Evolutionary conservation across 768 basidiomycete species (phyloP).

Genomic region (Lactifluus volemus): DNA sequence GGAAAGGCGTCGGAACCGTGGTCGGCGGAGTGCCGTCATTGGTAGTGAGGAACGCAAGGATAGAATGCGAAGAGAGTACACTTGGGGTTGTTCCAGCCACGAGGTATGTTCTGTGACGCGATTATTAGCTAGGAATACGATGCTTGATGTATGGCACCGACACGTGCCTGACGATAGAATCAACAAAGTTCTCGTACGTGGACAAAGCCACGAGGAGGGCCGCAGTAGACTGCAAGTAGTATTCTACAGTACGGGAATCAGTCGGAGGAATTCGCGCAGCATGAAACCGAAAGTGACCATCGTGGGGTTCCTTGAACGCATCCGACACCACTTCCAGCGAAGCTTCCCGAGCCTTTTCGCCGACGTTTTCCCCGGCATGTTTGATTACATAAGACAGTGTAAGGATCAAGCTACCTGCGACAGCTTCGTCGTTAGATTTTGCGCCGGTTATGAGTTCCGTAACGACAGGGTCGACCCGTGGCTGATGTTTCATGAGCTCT

Average conservation of each 20-base stretch:
- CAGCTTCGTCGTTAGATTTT: constrained; percentile 51
- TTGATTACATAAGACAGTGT: constrained; percentile 70
- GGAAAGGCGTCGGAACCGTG: constrained; percentile 46
- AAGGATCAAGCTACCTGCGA: constrained; percentile 65
- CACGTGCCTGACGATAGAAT: constrained; percentile 58
- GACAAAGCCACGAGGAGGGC: constrained; percentile 56
- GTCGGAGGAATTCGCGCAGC: neutral
- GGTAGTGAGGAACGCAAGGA: constrained; percentile 45
- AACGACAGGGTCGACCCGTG: constrained; percentile 88
- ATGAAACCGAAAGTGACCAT: constrained; percentile 36
- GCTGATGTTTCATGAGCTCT: constrained; percentile 82
- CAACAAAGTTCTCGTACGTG: constrained; percentile 51
- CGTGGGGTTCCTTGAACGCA: constrained; percentile 64
- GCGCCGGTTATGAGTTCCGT: constrained; percentile 71
- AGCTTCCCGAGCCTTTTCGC: constrained; percentile 62
- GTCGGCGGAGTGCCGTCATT: constrained; percentile 29
- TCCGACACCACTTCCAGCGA: constrained; percentile 72
- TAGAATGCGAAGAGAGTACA: constrained; percentile 49
- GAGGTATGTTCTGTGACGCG: constrained; percentile 44
- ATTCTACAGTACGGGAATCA: constrained; percentile 36
- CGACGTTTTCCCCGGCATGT: constrained; percentile 65
- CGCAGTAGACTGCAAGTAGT: constrained; percentile 59
- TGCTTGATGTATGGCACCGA: neutral
- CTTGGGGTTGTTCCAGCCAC: constrained; percentile 61
- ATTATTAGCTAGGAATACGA: neutral